phyloP scores from a whole-genome alignment of 2,329 filamentous ascomycete species.

The Albophoma yamanashiensis region DNA sequence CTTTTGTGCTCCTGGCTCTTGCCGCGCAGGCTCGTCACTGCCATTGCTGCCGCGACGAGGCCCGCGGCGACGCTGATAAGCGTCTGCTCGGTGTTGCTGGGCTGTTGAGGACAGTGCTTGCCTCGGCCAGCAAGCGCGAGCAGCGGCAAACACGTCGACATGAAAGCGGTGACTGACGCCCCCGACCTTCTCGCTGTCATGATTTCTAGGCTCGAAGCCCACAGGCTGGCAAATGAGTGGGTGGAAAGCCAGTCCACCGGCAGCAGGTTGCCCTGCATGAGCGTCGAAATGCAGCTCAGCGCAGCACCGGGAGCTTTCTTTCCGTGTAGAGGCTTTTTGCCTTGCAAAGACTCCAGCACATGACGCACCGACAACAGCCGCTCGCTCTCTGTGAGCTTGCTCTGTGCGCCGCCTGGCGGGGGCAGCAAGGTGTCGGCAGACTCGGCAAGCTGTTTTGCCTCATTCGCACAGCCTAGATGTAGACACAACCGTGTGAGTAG shows the following conservation, averaged over 20 bases:
- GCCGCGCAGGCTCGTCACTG: slow-evolving; percentile 7
- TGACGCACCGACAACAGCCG: slow-evolving; percentile 11
- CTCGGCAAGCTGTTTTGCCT: slow-evolving; percentile 15
- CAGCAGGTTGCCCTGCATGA: slow-evolving; percentile 10
- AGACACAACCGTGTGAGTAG: slow-evolving; percentile 18
- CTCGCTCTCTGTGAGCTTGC: slow-evolving; percentile 8
- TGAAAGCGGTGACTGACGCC: slow-evolving; percentile 12
- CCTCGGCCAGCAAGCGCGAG: slow-evolving; percentile 8
- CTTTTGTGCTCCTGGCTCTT: slow-evolving; percentile 3
- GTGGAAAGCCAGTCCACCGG: slow-evolving; percentile 14
- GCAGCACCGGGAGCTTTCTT: slow-evolving; percentile 4
- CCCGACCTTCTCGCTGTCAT: slow-evolving; percentile 10
- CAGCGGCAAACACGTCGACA: slow-evolving; percentile 11
- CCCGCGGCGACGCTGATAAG: slow-evolving; percentile 19
- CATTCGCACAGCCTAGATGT: slow-evolving; percentile 13
- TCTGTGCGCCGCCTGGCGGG: slow-evolving; percentile 6
- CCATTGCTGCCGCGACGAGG: slow-evolving; percentile 15
- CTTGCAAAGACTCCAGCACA: slow-evolving; percentile 6
- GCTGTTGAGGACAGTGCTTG: neutral
- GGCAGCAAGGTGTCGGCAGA: slow-evolving; percentile 7
- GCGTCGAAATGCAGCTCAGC: slow-evolving; percentile 12
- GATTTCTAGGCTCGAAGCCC: slow-evolving; percentile 14
- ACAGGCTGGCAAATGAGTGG: slow-evolving; percentile 12
- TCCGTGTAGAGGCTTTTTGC: neutral
- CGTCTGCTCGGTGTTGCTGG: slow-evolving; percentile 11